Conservation (phyloP, 108 stramenopile species). For the Aurantiochytrium sp. region DNA sequence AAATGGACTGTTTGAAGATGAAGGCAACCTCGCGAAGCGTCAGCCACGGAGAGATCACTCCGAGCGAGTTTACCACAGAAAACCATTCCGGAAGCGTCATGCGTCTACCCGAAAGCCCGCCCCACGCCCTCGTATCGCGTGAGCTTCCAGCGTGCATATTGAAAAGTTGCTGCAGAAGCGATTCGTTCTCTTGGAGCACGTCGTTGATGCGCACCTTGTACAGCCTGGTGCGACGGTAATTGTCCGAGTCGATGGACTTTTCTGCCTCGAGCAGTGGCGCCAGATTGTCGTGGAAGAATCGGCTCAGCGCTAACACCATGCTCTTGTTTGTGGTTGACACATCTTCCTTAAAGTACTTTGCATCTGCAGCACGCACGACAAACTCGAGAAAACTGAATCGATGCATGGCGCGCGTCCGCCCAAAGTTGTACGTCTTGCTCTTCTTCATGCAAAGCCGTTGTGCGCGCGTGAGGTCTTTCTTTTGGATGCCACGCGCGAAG, state of each 20-base stretch:
- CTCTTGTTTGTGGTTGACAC: background rate
- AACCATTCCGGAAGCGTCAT: slow-evolving; percentile 8
- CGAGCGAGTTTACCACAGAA: background rate
- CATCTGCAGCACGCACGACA: background rate
- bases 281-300: background rate
- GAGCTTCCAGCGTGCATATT: background rate
- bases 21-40: background rate
- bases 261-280: background rate
- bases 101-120: background rate
- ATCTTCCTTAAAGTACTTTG: background rate
- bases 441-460: background rate
- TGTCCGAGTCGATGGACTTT: background rate
- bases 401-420: background rate
- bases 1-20: background rate
- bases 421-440: background rate
- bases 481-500: background rate
- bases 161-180: background rate
- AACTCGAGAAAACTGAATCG: background rate
- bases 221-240: background rate
- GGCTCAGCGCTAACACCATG: background rate
- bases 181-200: background rate
- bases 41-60: background rate
- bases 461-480: background rate
- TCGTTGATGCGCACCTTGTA: slow-evolving; percentile 3
- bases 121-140: background rate